Conservation (phyloP, 345 rosid genomes). For the Lenwebbia sp. region DNA sequence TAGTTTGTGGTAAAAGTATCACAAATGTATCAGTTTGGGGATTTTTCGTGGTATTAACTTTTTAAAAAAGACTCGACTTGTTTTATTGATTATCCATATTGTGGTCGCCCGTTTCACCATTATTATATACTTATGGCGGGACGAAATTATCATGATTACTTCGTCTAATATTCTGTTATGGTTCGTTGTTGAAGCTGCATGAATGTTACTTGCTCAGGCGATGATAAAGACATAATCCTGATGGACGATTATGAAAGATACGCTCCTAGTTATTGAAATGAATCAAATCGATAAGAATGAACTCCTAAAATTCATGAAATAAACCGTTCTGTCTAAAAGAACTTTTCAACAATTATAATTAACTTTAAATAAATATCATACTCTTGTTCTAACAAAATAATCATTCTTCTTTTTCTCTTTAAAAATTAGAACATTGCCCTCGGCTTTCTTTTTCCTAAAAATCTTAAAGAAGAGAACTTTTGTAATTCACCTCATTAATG, state of each 20-base stretch:
- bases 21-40: too few species aligned
- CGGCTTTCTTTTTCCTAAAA: neutral
- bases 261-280: neutral
- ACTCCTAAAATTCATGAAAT: neutral
- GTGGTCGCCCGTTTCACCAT: neutral
- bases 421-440: neutral
- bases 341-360: neutral
- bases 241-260: neutral
- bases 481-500: neutral
- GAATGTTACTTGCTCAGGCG: neutral
- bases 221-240: neutral
- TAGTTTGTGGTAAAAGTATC: too few species aligned
- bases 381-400: neutral
- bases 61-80: fast-evolving
- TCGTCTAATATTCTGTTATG: neutral
- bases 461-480: neutral
- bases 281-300: neutral
- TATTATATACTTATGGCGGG: neutral
- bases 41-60: too few species aligned
- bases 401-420: neutral
- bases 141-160: fast-evolving
- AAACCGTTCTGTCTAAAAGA: fast-evolving
- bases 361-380: neutral
- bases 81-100: neutral
- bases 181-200: neutral